Evolutionary conservation across 2,329 filamentous ascomycete genomes (phyloP).

Genomic region (Pseudogymnoascus sp.): DNA sequence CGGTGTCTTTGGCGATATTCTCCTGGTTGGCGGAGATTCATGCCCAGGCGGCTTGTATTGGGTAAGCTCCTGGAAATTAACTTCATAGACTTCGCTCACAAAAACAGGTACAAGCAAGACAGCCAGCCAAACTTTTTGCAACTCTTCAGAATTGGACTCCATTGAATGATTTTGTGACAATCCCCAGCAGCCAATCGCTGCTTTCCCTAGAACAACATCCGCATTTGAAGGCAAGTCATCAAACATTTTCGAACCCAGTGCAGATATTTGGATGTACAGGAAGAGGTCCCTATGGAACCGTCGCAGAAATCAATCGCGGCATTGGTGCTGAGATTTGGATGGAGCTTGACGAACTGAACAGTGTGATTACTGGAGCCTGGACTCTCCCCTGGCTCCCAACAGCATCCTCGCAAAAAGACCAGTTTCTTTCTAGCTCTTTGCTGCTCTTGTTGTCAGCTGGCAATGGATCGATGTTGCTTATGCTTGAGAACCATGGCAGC

Average conservation of each 20-base stretch:
- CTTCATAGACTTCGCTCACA: neutral
- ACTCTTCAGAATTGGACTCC: conserved; percentile 58
- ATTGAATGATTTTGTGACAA: conserved; percentile 36
- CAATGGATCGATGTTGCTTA: conserved; percentile 31
- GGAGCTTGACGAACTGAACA: conserved; percentile 43
- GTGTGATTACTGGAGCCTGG: conserved; percentile 48
- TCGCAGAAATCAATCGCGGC: conserved; percentile 65
- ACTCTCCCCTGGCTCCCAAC: conserved; percentile 33
- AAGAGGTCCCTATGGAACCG: conserved; percentile 52
- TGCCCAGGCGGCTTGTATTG: conserved; percentile 68
- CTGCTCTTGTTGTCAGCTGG: conserved; percentile 25
- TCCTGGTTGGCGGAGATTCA: conserved; percentile 72
- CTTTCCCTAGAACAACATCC: conserved; percentile 31
- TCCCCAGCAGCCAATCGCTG: conserved; percentile 27
- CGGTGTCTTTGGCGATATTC: conserved; percentile 57
- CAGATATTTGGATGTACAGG: conserved; percentile 62
- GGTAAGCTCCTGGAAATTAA: conserved; percentile 20
- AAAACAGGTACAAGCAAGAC: conserved; percentile 47
- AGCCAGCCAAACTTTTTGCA: conserved; percentile 48
- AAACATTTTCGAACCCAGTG: conserved; percentile 37
- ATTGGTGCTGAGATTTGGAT: conserved; percentile 61
- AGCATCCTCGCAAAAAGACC: too few relatives aligned
- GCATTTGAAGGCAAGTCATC: conserved; percentile 16
- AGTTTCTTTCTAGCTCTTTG: neutral
- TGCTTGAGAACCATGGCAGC: conserved; percentile 42